Conservation (phyloP, 169 alveolate species). For the Perkinsus olseni region DNA sequence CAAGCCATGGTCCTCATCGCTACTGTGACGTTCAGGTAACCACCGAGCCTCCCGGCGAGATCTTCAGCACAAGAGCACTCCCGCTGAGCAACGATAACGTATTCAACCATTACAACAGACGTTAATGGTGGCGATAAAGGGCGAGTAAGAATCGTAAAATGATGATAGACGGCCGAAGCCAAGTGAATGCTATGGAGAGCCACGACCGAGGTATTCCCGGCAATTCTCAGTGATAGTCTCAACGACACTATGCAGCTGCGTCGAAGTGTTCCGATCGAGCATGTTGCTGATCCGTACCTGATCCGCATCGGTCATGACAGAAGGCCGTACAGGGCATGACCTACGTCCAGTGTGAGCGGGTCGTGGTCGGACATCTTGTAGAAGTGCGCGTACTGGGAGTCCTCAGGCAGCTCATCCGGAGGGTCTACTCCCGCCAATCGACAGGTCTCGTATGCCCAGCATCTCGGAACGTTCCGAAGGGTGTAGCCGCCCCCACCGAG, state of each 20-base stretch:
- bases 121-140: no score
- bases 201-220: background rate
- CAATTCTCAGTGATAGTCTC: background rate
- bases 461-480: constrained; percentile 94
- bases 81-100: background rate
- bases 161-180: background rate
- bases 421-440: constrained; percentile 32
- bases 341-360: background rate
- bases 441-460: constrained; percentile 98
- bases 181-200: background rate
- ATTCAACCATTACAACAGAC: no score
- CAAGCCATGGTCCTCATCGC: no score
- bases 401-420: background rate
- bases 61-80: no score
- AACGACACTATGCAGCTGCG: background rate
- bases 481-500: constrained; percentile 94
- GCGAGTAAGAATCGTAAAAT: no score
- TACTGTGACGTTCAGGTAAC: no score
- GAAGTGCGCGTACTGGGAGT: background rate
- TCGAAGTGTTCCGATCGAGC: background rate
- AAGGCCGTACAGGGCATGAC: background rate
- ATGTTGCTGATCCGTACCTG: background rate
- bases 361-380: background rate
- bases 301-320: background rate
- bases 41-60: no score